A percentile compares a stretch with the other conserved stretches of the same genome.
These are phyloP conservation scores for Maudiozyma turicensis DNA, from an alignment of 805 yeast genomes.

Conservation along the genomic window DNA sequence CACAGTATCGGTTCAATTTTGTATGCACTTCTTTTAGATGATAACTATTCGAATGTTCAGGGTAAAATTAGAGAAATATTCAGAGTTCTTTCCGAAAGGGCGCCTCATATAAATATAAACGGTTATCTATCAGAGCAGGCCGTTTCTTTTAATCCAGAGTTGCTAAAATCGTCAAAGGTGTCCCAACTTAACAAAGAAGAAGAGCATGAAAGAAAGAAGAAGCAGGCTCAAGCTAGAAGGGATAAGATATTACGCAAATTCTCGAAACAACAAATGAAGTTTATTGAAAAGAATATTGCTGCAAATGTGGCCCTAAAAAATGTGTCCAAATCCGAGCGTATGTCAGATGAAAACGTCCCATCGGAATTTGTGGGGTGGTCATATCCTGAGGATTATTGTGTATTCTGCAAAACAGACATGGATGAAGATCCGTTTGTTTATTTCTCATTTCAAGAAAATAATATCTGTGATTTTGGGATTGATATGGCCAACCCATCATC, in stretches of 20 bases:
- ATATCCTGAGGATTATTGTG: slow-evolving; percentile 23
- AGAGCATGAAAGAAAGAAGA: slow-evolving; percentile 52
- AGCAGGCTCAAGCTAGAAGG: slow-evolving; percentile 59
- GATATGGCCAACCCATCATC: slow-evolving; percentile 17
- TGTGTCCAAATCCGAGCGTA: not conserved
- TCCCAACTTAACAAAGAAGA: slow-evolving; percentile 21
- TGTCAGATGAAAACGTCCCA: slow-evolving; percentile 9
- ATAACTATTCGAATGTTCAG: slow-evolving; percentile 35
- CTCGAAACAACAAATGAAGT: slow-evolving; percentile 68
- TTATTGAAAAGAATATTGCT: slow-evolving; percentile 45
- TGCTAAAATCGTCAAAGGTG: slow-evolving; percentile 22
- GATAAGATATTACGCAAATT: slow-evolving; percentile 67
- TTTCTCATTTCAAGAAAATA: slow-evolving; percentile 23
- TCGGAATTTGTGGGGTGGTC: slow-evolving; percentile 8
- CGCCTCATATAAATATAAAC: slow-evolving; percentile 27
- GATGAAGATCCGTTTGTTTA: slow-evolving; percentile 24
- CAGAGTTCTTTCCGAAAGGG: slow-evolving; percentile 18
- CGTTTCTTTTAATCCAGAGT: slow-evolving; percentile 25
- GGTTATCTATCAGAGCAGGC: slow-evolving; percentile 30
- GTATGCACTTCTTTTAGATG: slow-evolving; percentile 35
- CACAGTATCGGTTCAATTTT: slow-evolving; percentile 34
- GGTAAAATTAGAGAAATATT: slow-evolving; percentile 52
- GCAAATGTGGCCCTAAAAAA: slow-evolving; percentile 3
- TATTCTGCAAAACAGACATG: slow-evolving; percentile 25
- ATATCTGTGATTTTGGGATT: slow-evolving; percentile 18